A percentile compares a stretch with the other conserved stretches of the same genome.
These are phyloP conservation scores for Camelina hispida DNA, from an alignment of 345 rosid species.

Conservation along the genomic window DNA sequence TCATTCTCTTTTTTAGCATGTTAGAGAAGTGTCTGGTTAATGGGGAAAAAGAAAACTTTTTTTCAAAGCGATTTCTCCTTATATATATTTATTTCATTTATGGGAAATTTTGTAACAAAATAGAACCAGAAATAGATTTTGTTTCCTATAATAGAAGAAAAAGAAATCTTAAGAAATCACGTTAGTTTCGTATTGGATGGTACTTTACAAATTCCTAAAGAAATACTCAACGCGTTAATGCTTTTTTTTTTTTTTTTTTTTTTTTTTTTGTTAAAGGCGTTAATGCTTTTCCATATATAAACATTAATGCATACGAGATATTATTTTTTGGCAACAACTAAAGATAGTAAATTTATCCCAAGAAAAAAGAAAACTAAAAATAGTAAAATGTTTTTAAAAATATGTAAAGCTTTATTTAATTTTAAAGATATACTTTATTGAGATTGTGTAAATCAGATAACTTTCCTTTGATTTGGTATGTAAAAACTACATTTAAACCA, in stretches of 20 bases:
- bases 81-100: background rate
- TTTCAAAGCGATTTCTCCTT: background rate
- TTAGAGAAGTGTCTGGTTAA: constrained; percentile 16
- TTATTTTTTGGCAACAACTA: background rate
- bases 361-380: background rate
- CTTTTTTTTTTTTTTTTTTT: no score
- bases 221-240: background rate
- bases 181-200: constrained; percentile 17
- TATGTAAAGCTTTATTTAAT: no score
- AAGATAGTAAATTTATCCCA: no score
- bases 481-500: no score
- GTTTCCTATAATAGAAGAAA: constrained; percentile 12
- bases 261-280: no score
- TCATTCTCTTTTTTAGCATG: constrained; percentile 14
- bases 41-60: background rate
- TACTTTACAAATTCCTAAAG: constrained; percentile 7
- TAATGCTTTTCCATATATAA: background rate
- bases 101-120: background rate
- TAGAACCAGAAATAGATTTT: background rate
- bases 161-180: constrained; percentile 5
- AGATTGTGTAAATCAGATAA: background rate
- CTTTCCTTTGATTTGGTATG: background rate
- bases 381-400: background rate
- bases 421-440: background rate
- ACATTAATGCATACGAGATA: constrained; percentile 3